phyloP scores from a whole-genome alignment of 208 protist genomes.

The Lotmaria passim region DNA sequence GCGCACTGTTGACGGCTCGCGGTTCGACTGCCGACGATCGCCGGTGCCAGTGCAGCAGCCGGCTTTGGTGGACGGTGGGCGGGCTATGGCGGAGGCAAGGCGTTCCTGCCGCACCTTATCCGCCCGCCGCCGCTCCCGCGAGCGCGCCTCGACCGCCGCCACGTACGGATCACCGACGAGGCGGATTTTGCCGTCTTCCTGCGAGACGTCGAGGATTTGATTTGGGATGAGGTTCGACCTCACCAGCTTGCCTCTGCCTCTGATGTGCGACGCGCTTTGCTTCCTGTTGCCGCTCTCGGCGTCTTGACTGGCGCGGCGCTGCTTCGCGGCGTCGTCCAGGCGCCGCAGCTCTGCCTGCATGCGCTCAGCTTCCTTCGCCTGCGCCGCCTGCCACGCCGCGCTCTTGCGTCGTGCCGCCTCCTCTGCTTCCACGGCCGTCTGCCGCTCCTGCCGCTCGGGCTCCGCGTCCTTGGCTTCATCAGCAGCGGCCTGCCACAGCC shows the following conservation, averaged over 20 bases:
- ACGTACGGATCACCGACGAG: constrained; percentile 52
- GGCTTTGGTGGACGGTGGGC: neutral
- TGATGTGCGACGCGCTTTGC: neutral
- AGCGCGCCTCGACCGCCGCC: constrained; percentile 43
- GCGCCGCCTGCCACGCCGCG: constrained; percentile 10
- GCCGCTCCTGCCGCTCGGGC: constrained; percentile 11
- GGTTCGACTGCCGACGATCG: neutral
- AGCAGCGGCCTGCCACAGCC: constrained; percentile 18
- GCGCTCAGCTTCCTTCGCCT: constrained; percentile 10
- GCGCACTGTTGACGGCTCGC: constrained; percentile 6
- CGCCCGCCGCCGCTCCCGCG: constrained; percentile 41
- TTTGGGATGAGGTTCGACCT: constrained; percentile 51
- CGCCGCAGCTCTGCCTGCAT: constrained; percentile 15
- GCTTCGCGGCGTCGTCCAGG: constrained; percentile 4
- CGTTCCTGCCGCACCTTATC: constrained; percentile 34
- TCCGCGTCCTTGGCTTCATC: constrained; percentile 14
- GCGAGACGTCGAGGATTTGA: constrained; percentile 31
- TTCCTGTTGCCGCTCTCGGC: neutral
- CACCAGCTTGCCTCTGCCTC: constrained; percentile 1
- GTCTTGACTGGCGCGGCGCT: neutral
- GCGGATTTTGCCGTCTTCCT: constrained; percentile 39
- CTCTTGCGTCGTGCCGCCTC: constrained; percentile 13
- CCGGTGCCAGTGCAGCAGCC: neutral
- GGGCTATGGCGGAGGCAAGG: neutral
- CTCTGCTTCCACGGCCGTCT: constrained; percentile 1